These are phyloP conservation scores for Sporisorium sorghi DNA, from an alignment of 1,284 basidiomycete genomes.

Conservation along the genomic window DNA sequence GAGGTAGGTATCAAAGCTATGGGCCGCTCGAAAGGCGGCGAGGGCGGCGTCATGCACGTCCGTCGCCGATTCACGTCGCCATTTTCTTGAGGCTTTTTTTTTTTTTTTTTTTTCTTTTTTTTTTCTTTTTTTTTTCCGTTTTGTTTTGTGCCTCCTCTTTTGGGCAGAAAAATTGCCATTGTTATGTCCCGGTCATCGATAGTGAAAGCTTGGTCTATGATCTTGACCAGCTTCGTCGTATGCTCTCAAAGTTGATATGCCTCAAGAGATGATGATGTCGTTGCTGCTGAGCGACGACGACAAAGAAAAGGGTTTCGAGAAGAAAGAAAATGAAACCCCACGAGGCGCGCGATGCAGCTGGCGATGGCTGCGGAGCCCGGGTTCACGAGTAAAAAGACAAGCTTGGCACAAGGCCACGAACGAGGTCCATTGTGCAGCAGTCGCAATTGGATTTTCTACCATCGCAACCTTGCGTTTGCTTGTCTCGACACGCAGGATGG, in stretches of 20 bases:
- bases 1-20: no score
- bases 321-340: background rate
- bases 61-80: background rate
- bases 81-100: background rate
- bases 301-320: background rate
- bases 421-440: no score
- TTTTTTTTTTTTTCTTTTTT: background rate
- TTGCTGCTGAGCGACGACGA: background rate
- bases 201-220: no score
- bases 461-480: no score
- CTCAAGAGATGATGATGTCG: no score
- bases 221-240: background rate
- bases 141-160: background rate
- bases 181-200: background rate
- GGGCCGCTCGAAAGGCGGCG: background rate
- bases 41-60: background rate
- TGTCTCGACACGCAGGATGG: background rate
- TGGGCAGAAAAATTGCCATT: background rate
- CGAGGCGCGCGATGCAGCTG: conserved; percentile 11
- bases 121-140: no score
- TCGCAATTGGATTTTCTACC: no score
- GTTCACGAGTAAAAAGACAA: background rate
- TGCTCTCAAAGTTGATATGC: no score
- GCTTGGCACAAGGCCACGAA: background rate
- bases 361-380: conserved; percentile 1